Evolutionary conservation across 345 rosid genomes (phyloP).

Genomic region (Hypericum perforatum): DNA sequence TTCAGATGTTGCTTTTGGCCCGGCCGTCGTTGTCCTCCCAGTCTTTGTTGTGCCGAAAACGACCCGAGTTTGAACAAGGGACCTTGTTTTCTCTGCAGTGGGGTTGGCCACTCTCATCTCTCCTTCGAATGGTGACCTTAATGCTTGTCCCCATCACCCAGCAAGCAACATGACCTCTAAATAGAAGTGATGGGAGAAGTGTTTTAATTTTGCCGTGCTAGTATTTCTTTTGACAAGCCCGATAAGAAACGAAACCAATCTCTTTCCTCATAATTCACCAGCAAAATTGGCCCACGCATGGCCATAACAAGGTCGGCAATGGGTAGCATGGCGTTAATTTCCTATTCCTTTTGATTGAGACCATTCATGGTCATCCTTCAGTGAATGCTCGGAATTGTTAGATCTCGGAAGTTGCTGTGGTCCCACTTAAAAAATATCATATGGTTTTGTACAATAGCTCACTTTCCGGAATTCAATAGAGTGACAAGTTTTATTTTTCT

Average conservation of each 20-base stretch:
- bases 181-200: no score
- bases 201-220: no score
- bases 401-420: neutral
- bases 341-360: conserved; percentile 10
- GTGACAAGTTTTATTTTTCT: no score
- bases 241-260: conserved; percentile 16
- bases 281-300: conserved; percentile 4
- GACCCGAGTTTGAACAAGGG: conserved; percentile 14
- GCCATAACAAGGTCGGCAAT: conserved; percentile 11
- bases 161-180: neutral
- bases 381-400: neutral
- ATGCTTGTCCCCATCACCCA: conserved; percentile 22
- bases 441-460: no score
- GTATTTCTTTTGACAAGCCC: conserved; percentile 1
- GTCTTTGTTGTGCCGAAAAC: conserved; percentile 9
- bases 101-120: conserved; percentile 6
- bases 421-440: neutral
- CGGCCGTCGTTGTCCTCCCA: conserved; percentile 10
- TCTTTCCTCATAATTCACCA: conserved; percentile 8
- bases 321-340: conserved; percentile 10
- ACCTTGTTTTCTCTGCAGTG: conserved; percentile 10
- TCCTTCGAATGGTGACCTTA: conserved; percentile 9
- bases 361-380: conserved; percentile 6
- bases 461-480: no score
- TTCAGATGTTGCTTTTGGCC: conserved; percentile 1